Conservation (phyloP, 306 rosid species). For the Luffa acutangula region DNA sequence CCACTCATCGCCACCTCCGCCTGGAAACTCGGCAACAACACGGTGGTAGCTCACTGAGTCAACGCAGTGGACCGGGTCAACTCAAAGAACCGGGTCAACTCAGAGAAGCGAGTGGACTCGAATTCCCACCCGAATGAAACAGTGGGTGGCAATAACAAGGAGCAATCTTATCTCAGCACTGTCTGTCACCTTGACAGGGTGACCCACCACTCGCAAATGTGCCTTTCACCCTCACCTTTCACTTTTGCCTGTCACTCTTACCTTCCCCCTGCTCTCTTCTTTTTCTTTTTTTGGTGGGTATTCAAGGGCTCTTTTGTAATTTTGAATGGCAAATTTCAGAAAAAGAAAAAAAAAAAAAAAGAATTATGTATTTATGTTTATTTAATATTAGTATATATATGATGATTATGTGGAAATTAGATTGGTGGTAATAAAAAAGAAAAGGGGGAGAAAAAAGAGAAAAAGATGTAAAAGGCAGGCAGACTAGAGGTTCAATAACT, state of each 20-base stretch:
- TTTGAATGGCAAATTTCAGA: background rate
- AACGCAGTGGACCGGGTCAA: background rate
- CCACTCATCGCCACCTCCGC: constrained; percentile 87
- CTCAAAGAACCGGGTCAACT: constrained; percentile 7
- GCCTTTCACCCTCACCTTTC: background rate
- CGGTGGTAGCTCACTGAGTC: constrained; percentile 40
- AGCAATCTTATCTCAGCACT: constrained; percentile 46
- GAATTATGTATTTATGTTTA: background rate
- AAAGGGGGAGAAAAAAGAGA: background rate
- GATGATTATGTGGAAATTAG: background rate
- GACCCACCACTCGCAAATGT: constrained; percentile 43
- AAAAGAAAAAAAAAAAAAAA: background rate
- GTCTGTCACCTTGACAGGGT: constrained; percentile 20
- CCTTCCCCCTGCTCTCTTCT: constrained; percentile 2
- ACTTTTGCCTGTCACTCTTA: constrained; percentile 5
- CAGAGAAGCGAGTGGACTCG: background rate
- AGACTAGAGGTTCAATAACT: background rate
- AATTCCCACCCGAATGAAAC: background rate
- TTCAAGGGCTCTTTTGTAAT: constrained; percentile 55
- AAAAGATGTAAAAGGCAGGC: background rate
- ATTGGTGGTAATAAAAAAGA: background rate
- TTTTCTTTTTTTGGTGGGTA: constrained; percentile 12
- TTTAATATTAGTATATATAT: background rate
- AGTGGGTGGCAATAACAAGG: constrained; percentile 29
- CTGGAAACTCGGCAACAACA: constrained; percentile 42